phyloP scores from a whole-genome alignment of 1,284 basidiomycete genomes.

The Trichosporon ovoides region DNA sequence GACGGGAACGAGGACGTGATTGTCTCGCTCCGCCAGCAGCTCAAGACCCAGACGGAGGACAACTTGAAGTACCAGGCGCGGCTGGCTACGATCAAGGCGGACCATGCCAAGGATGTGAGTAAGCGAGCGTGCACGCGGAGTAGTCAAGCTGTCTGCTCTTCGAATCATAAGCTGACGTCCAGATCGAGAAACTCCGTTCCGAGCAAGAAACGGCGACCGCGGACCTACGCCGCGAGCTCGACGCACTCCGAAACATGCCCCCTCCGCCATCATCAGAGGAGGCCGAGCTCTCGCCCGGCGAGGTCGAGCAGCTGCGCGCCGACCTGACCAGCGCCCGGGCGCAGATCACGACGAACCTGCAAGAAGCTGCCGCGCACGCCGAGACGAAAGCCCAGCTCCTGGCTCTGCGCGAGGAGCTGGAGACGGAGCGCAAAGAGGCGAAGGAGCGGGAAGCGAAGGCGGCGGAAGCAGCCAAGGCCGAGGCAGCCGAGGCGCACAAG shows the following conservation, averaged over 20 bases:
- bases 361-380: conserved; percentile 22
- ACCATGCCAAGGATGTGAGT: conserved; percentile 2
- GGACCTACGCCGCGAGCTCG: conserved; percentile 41
- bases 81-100: conserved; percentile 2
- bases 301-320: conserved; percentile 30
- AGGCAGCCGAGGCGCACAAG: not conserved
- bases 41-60: conserved; percentile 71
- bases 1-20: conserved; percentile 77
- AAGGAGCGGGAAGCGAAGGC: conserved; percentile 6
- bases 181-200: not conserved
- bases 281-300: conserved; percentile 14
- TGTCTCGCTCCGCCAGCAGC: conserved; percentile 69
- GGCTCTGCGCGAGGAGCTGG: conserved; percentile 28
- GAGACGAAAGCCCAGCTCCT: conserved; percentile 31
- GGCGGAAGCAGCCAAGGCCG: conserved; percentile 23
- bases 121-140: not conserved
- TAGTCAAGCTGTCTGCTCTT: no score
- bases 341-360: conserved; percentile 22
- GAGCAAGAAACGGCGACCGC: conserved; percentile 49
- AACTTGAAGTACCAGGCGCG: conserved; percentile 46
- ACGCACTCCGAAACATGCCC: conserved; percentile 29
- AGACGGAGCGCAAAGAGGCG: conserved; percentile 18
- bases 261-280: conserved; percentile 16
- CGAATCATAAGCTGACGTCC: not conserved
- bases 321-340: conserved; percentile 28